Percentiles rank a stretch among this genome's conserved stretches.
Conservation (phyloP, 164 flowering plant species). For the Platanus orientalis region DNA sequence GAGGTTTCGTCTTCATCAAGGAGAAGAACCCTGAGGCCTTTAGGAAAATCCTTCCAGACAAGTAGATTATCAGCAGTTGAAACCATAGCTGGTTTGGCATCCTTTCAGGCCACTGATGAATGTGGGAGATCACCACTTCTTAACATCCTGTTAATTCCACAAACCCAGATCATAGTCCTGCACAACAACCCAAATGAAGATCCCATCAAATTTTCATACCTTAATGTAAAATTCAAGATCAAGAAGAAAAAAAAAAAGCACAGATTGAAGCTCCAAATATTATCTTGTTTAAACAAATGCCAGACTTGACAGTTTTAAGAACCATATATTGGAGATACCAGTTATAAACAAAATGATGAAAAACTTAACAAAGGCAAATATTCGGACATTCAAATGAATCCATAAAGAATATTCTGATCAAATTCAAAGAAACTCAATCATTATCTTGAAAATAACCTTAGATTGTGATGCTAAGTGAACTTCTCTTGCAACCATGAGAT, state of each 20-base stretch:
- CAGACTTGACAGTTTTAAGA: background rate
- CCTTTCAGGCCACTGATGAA: slow-evolving; percentile 33
- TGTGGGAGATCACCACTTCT: slow-evolving; percentile 14
- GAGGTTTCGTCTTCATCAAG: slow-evolving; percentile 56
- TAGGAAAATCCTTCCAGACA: slow-evolving; percentile 82
- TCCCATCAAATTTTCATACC: background rate
- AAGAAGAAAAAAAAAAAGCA: background rate
- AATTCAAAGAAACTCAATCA: no score
- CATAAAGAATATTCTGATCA: no score
- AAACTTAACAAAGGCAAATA: background rate
- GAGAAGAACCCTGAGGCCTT: slow-evolving; percentile 78
- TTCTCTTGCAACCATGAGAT: no score
- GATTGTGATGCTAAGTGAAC: no score
- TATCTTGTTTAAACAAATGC: background rate
- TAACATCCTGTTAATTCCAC: slow-evolving; percentile 21
- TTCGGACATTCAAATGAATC: background rate
- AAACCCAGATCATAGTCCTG: slow-evolving; percentile 9
- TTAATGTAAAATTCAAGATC: background rate
- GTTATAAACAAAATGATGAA: background rate
- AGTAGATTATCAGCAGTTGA: slow-evolving; percentile 72
- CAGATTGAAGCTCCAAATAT: background rate
- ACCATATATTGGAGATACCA: background rate
- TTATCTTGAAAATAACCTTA: no score
- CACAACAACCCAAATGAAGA: background rate
- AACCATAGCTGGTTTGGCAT: slow-evolving; percentile 81